A percentile compares a stretch with the other conserved stretches of the same genome.
Conservation (phyloP, 768 basidiomycete genomes). For the Lentinula detonsa region DNA sequence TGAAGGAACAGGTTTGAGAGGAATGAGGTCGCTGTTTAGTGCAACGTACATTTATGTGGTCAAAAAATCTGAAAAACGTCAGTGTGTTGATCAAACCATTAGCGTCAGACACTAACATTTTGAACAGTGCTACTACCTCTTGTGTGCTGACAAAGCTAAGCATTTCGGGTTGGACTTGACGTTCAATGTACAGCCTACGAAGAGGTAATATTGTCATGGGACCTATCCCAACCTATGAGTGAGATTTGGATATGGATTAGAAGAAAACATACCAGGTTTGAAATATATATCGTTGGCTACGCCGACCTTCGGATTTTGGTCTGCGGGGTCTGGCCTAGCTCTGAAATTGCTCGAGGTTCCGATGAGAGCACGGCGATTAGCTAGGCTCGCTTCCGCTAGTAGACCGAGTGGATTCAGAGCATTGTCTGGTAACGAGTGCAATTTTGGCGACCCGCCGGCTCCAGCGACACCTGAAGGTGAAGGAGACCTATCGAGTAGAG, state of each 20-base stretch:
- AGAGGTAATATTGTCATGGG: conserved; percentile 87
- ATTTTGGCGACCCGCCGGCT: conserved; percentile 65
- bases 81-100: conserved; percentile 1
- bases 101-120: conserved; percentile 55
- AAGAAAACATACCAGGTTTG: conserved; percentile 63
- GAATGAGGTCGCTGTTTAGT: conserved; percentile 17
- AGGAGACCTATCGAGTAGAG: conserved; percentile 46
- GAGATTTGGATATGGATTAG: not conserved
- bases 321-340: conserved; percentile 28
- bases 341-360: conserved; percentile 32
- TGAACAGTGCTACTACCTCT: conserved; percentile 87
- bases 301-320: conserved; percentile 51
- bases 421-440: conserved; percentile 91
- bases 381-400: conserved; percentile 84
- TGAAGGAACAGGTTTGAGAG: conserved; percentile 20
- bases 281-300: conserved; percentile 88
- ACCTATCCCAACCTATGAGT: conserved; percentile 32
- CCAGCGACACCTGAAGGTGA: conserved; percentile 32
- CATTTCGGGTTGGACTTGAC: conserved; percentile 92
- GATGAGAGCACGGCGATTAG: conserved; percentile 59
- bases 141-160: conserved; percentile 81
- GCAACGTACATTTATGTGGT: conserved; percentile 65
- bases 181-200: conserved; percentile 77
- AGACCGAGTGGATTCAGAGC: conserved; percentile 88
- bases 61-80: conserved; percentile 53